phyloP scores from a whole-genome alignment of 140 eudicot genomes.

The Anethum foeniculum region DNA sequence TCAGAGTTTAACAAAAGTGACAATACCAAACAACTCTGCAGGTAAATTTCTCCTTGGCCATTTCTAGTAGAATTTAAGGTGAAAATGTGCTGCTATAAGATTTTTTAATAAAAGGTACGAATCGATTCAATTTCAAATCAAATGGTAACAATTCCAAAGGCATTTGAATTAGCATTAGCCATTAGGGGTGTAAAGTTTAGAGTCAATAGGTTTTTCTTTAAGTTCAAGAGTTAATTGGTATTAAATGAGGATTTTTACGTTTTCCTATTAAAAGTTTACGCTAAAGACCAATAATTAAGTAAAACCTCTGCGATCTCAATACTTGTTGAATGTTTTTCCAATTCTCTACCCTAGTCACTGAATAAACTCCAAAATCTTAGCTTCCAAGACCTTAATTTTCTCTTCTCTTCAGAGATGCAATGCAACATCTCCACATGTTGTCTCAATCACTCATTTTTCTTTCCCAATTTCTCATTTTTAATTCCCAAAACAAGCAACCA shows the following conservation, averaged over 20 bases:
- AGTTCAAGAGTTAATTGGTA: not conserved
- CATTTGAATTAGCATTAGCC: not conserved
- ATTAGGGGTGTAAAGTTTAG: not conserved
- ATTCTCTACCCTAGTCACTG: slow-evolving; percentile 13
- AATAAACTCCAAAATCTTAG: slow-evolving; percentile 16
- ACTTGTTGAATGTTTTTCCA: slow-evolving; percentile 8
- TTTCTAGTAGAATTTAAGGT: no score
- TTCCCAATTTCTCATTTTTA: slow-evolving; percentile 56
- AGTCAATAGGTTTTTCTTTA: no score
- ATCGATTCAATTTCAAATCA: not conserved
- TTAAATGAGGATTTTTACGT: not conserved
- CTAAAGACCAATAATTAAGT: slow-evolving; percentile 24
- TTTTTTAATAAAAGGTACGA: no score
- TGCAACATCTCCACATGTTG: slow-evolving; percentile 54
- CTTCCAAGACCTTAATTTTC: slow-evolving; percentile 23
- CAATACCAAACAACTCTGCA: not conserved
- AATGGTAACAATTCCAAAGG: not conserved
- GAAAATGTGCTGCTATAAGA: no score
- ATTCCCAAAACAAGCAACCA: slow-evolving; percentile 45
- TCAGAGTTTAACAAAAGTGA: not conserved
- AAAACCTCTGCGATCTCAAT: slow-evolving; percentile 32
- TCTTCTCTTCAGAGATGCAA: slow-evolving; percentile 36
- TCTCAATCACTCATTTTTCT: slow-evolving; percentile 49
- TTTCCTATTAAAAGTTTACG: slow-evolving; percentile 5
- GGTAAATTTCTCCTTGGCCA: not conserved